Evolutionary conservation across 163 green algal species (phyloP).

Genomic region (Volvox carteri): DNA sequence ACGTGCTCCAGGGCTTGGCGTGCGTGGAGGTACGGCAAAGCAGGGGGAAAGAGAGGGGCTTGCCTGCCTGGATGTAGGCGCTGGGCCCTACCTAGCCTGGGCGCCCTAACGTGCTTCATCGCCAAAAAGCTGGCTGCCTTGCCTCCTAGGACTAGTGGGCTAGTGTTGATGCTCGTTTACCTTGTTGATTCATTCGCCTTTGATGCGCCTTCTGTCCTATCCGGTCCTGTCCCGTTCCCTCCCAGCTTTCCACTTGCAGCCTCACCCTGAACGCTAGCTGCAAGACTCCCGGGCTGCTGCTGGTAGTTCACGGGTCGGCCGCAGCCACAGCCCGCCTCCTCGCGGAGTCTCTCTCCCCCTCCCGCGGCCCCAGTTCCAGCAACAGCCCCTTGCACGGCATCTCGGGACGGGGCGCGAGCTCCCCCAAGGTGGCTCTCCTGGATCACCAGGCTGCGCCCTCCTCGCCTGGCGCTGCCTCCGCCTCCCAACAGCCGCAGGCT

Average conservation of each 20-base stretch:
- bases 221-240: neutral
- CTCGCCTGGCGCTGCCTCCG: neutral
- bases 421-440: constrained; percentile 1
- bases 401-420: neutral
- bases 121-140: no score
- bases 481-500: neutral
- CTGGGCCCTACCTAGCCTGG: no score
- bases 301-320: constrained; percentile 8
- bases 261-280: neutral
- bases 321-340: neutral
- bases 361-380: neutral
- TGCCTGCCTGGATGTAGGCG: no score
- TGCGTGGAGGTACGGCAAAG: neutral
- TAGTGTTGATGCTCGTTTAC: no score
- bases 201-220: neutral
- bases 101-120: no score
- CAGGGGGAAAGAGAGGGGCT: no score
- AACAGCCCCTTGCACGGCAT: neutral
- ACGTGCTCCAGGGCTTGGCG: neutral
- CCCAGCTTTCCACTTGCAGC: constrained; percentile 11
- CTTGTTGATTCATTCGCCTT: neutral
- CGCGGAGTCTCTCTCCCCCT: neutral
- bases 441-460: neutral
- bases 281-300: neutral
- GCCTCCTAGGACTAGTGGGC: no score